Conservation (phyloP, 495 filamentous ascomycete genomes). For the Trichocladium uniseriatum region DNA sequence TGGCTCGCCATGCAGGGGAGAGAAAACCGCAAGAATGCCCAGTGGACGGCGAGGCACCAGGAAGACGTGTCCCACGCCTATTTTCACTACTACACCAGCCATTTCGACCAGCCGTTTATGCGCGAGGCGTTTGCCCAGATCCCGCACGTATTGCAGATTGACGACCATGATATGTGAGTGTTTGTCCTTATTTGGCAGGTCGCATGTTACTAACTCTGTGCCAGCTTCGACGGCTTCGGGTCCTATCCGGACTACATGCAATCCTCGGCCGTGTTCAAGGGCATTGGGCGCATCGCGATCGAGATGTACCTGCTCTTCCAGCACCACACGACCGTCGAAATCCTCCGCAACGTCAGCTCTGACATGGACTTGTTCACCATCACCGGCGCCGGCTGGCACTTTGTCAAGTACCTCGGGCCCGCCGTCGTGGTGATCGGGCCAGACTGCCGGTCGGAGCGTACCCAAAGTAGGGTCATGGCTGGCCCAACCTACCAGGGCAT, state of each 20-base stretch:
- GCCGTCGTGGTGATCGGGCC: conserved; percentile 82
- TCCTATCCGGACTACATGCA: conserved; percentile 99
- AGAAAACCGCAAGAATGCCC: conserved; percentile 79
- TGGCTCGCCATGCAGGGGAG: conserved; percentile 87
- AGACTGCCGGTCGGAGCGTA: conserved; percentile 85
- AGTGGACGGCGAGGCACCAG: conserved; percentile 88
- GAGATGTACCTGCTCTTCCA: conserved; percentile 99
- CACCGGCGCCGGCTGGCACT: conserved; percentile 95
- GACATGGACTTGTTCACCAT: conserved; percentile 94
- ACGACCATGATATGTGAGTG: conserved; percentile 96
- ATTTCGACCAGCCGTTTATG: conserved; percentile 91
- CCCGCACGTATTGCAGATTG: conserved; percentile 82
- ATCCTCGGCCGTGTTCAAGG: conserved; percentile 92
- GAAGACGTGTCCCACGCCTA: conserved; percentile 93
- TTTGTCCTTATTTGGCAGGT: neutral
- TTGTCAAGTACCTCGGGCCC: conserved; percentile 90
- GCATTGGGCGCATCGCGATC: conserved; percentile 92
- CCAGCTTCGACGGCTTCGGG: conserved; percentile 93
- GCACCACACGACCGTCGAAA: conserved; percentile 91
- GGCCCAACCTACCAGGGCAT: conserved; percentile 95
- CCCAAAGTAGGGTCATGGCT: conserved; percentile 83
- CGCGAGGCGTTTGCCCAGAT: conserved; percentile 96
- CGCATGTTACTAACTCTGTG: conserved; percentile 17
- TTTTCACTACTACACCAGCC: conserved; percentile 96
- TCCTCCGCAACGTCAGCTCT: conserved; percentile 74